Evolutionary conservation across 352 stramenopile species (phyloP), one percentile per base, ranked within the genome.

Genomic region (Globisporangium parvum): DNA sequence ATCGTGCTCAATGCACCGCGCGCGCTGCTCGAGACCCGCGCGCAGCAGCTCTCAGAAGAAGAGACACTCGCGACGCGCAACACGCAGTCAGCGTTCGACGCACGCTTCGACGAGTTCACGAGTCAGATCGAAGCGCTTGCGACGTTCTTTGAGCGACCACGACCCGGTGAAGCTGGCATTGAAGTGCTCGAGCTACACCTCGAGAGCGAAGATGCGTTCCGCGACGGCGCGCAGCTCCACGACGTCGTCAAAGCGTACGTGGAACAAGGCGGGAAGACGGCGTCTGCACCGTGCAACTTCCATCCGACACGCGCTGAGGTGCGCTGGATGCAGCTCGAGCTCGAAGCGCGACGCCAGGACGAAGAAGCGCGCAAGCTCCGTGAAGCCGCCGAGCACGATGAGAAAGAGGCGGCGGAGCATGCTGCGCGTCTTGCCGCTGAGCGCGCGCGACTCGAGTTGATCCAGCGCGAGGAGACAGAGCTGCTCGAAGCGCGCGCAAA

Each of bases 401-500:
- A 80, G 14, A 67, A 77, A 45, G 67, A 91, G 26, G 71, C 77
- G 8, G 67, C 69, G 0, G 60, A 59, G 8, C 57, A 84, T 23
- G 62, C 81, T 33, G 62, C 70, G 20, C 75, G 73, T 0, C 57
- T 87, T 6, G 73, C 71, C 23, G 75, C 75, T 8, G 80, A 94
- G 52, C 65, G 73, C 44, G 69, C 69, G 17, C 77, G 84, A 8
- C 73, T 94, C 26, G 77, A 90, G 52, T 56, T 88, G 23, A 69
- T 91, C 20, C 80, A 94, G 51, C 69, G 70, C 14, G 85, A 95
- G 65, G 87, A 96, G 56, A 73, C 71, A 0, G 85, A 90, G 46
- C 70, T 96, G 26, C 68, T 96, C 26, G 77, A 91, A 57, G 73
- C 75, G 8, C 81, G 83, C 9, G 85, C 87, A 11, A 91, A 94